Base-by-base conservation (phyloP, 768 basidiomycete genomes). In the Chalciporus chontae region DNA sequence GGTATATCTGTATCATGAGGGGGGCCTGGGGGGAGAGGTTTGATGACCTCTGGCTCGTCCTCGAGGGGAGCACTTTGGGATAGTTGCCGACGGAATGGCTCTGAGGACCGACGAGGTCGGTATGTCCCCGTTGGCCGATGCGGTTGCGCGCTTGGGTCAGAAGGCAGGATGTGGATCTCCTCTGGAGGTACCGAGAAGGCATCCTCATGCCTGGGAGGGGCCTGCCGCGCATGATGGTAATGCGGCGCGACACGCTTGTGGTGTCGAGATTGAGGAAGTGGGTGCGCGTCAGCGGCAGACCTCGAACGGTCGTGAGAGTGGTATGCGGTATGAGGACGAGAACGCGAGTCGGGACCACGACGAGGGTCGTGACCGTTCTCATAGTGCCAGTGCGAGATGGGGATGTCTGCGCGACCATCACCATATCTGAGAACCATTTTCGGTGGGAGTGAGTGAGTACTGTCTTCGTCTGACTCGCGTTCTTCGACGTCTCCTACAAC, bases 381-480 rank as follows among this genome's bases (percentile, higher is more conserved):
- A 15, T 68, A 60, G 55, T 70, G 71, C 57, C 65, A 64, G 44
- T 74, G 66, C n/a, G 79, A 76, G 59, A 87, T 83, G 31, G 84
- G 81, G 8, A 83, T 66, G 66, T 87, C 83, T 2, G 76, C 76
- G 34, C 81, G 65, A 3, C 87, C 85, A 60, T 85, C 81, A 18
- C 70, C 73, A 63, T 82, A 90, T 47, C 78, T 78, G 58, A 89
- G 68, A 51, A 88, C 68, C 84, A 90, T 87, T 58, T 77, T 80
- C 4, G 87, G 87, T 2, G 87, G 87, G 10, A 80, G 58, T 0
- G 77, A 77, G 51, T 69, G 70, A 14, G 63, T 55, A 54, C 73
- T 77, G 50, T 66, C 71, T 0, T 64, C 66, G 58, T 77, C 76
- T 4, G 76, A 76, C 6, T 68, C 72, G 47, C 48, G 52, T 9